A percentile compares a stretch with the other conserved stretches of the same genome.
phyloP scores from a whole-genome alignment of 257 asterid genomes.

The Avicennia marina region DNA sequence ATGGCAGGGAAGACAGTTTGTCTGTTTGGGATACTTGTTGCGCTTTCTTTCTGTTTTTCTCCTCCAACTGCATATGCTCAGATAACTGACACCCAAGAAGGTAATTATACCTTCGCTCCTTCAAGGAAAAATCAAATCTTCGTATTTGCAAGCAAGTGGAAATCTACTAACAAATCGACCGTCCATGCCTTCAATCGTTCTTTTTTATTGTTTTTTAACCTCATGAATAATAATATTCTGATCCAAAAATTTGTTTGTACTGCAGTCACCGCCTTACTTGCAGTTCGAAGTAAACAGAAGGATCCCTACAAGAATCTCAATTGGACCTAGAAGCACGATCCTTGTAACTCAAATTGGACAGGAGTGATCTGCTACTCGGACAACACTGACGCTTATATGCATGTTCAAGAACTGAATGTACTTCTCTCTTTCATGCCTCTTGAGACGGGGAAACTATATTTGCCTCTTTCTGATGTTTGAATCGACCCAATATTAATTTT shows the following conservation, averaged over 20 bases:
- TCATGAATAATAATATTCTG: too few species aligned
- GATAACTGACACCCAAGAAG: neutral
- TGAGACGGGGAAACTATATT: too few species aligned
- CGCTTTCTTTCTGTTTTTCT: neutral
- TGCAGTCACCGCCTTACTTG: constrained; percentile 36
- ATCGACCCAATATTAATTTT: too few species aligned
- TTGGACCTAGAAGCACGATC: constrained; percentile 35
- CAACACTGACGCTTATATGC: constrained; percentile 31
- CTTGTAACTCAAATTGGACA: constrained; percentile 33
- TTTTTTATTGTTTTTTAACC: too few species aligned
- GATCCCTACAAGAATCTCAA: constrained; percentile 35
- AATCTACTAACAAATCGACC: neutral
- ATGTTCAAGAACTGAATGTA: constrained; percentile 38
- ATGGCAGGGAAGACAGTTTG: neutral
- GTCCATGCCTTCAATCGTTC: too few species aligned
- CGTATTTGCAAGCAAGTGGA: too few species aligned
- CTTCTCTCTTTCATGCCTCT: neutral
- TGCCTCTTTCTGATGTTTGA: too few species aligned
- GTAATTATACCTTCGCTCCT: neutral
- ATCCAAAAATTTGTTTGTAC: too few species aligned
- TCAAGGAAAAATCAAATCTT: too few species aligned
- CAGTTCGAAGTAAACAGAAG: constrained; percentile 25
- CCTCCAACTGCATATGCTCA: neutral
- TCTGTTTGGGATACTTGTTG: neutral
- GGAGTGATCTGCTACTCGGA: constrained; percentile 24